Evolutionary conservation across 2,329 filamentous ascomycete genomes (phyloP), one percentile per base, ranked within the genome.

Genomic region (Emericellopsis cladophorae): DNA sequence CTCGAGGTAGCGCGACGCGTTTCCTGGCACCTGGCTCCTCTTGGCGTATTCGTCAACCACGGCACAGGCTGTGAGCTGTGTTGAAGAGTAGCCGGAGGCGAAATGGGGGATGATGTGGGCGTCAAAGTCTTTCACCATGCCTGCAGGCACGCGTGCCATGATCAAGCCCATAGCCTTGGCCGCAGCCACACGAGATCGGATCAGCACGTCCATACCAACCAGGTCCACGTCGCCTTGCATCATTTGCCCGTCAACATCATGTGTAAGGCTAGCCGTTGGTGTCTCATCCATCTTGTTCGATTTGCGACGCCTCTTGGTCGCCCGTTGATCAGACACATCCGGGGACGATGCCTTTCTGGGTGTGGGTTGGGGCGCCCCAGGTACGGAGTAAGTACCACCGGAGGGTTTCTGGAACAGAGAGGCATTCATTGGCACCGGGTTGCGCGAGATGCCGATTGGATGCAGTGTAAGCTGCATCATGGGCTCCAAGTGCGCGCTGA

Each of bases 231-330:
- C 93, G 40, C 93, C 92, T 56, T 90, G 85, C 68, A 98, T 88
- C 82, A 98, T 95, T 50, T 94, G 89, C 9, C 89, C 92, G 57
- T 98, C 92, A 15, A 98, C 87, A 58, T 98, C 95, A 60, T 98
- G 92, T 1, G 83, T 76, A n/a, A 83, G 67, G n/a, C 66, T 74
- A 4, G 73, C 63, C 2, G 74, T 64, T 2, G 74, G 65, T 8
- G 72, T 62, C 23, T 89, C 82, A 41, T 92, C 85, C 16, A 75
- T 64, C 65, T 93, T 94, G n/a, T 84, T 79, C 1, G 84, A 84
- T 59, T 88, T 93, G 45, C 88, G 79, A 29, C 88, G 76, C 48
- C 86, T 80, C 61, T 92, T 86, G 2, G 79, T 67, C 12, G 78
- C 70, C 45, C 84, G 74, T 44, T 84, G 74, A 44, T 85, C 76